Evolutionary conservation across 75 land plant species (phyloP), one percentile per base, ranked within the genome.

Genomic region (Sequoia sempervirens): DNA sequence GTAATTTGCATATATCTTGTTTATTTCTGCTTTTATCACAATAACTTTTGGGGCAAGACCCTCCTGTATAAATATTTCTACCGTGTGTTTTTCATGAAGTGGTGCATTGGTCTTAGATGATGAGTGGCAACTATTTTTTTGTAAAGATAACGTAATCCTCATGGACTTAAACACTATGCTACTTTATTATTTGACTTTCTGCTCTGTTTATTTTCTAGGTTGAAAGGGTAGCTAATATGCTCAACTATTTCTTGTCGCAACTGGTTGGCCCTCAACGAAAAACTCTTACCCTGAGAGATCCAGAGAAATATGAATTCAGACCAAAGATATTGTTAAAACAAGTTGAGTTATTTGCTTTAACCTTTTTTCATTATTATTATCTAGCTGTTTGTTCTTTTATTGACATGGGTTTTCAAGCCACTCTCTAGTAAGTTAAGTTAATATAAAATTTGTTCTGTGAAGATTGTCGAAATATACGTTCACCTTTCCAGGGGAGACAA

Each of bases 141-240:
- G 43, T 76, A 37, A 7, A 37, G 41, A 74, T 56, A 74, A 74
- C 37, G 23, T 37, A 36, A 74, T 37, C 76, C 41, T 37, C 5
- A 23, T 18, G 37, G 40, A 74, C 38, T 74, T 37, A 15, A 34
- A 18, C 5, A 10, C 43, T 38, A 56, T 20, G 4, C 9, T 9
- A 43, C 47, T 78, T 26, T 78, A 26, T 23, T 41, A 12, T 43
- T 43, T 75, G 30, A 14, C 50, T 41, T 61, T 61, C n/a, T 66
- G 82, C 38, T 30, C 32, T 53, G 23, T n/a, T 32, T 81, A 82
- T 7, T 80, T 64, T 88, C 32, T 90, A 96, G 99, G 97, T 95
- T 82, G 99, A 98, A 87, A 98, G 99, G 82, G 98, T 98, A 56
- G 99, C 99, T 41, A 93, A 89, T 75, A 98, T 98, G 99, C 90